Evolutionary conservation across 805 yeast species (phyloP), one percentile per base, ranked within the genome.

Genomic region (Wickerhamiella hasegawae): DNA sequence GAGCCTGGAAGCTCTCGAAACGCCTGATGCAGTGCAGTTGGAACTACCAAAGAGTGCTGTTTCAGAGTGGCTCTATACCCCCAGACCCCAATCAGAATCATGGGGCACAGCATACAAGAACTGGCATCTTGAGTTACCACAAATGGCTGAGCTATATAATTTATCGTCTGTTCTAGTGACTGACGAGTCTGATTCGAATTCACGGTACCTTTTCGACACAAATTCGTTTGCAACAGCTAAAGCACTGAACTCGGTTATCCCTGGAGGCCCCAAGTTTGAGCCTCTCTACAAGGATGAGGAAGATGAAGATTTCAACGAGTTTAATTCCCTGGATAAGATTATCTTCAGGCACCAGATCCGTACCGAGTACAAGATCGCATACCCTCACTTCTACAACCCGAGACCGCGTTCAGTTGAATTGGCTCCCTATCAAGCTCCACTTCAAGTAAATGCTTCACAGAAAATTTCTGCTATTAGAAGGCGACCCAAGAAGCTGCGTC

Each of bases 251-350:
- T 66, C 76, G 31, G 77, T 93, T 1, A 63, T 90, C 23, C 95
- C 96, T 0, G 94, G 94, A 10, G 99, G 98, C 0, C 97, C 99
- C 10, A 81, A 78, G 51, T 90, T 84, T 55, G 97, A 85, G 57
- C 94, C 94, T 0, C 57, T 85, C 12, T 72, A 65, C 57, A 73
- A 75, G 40, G 80, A 76, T 35, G 60, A 63, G 26, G 79, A 73
- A 31, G 53, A 54, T 19, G 87, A 78, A 40, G 96, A 85, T 51
- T 79, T 68, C 54, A 82, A 80, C 36, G 97, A 87, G 53, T 85
- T 90, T 58, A 85, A 85, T 48, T 71, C 94, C 6, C 68, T 87
- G 27, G 95, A 85, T 49, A 62, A 94, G 51, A 73, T 84, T 18
- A 83, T 90, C 17, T 77, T 81, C 57, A 66, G 99, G 40, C 61